phyloP scores from a whole-genome alignment of 2,329 filamentous ascomycete species.

The Paecilomyces formosus region DNA sequence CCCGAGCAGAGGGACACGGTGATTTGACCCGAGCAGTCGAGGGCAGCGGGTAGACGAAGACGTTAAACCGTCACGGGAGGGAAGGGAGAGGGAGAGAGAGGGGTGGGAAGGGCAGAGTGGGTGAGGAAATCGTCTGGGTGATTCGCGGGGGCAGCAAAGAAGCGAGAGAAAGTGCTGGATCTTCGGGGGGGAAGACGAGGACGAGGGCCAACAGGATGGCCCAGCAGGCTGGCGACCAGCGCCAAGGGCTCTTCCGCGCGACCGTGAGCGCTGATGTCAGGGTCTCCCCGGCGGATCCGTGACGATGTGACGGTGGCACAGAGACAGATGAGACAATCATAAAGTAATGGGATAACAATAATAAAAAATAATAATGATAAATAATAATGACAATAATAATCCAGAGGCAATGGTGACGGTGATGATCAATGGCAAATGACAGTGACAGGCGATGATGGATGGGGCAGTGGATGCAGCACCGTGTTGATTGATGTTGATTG shows the following conservation, averaged over 20 bases:
- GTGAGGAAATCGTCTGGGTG: constrained; percentile 5
- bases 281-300: constrained; percentile 13
- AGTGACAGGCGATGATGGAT: too few species aligned
- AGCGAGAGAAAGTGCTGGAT: constrained; percentile 6
- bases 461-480: too few species aligned
- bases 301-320: not conserved
- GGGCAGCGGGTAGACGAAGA: not conserved
- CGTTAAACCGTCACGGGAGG: constrained; percentile 9
- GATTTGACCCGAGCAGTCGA: not conserved
- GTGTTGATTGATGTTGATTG: too few species aligned
- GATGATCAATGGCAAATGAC: too few species aligned
- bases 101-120: constrained; percentile 2
- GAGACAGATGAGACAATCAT: too few species aligned
- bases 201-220: too few species aligned
- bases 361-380: too few species aligned
- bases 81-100: constrained; percentile 3
- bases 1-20: not conserved
- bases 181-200: too few species aligned
- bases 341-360: too few species aligned
- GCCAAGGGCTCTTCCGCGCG: constrained; percentile 9
- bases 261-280: constrained; percentile 17
- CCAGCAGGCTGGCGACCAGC: constrained; percentile 13
- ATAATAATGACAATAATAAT: too few species aligned
- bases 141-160: constrained; percentile 10
- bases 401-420: too few species aligned